These are phyloP conservation scores for Dioscorea cayenensis DNA, from an alignment of 116 monocot genomes.

Conservation along the genomic window DNA sequence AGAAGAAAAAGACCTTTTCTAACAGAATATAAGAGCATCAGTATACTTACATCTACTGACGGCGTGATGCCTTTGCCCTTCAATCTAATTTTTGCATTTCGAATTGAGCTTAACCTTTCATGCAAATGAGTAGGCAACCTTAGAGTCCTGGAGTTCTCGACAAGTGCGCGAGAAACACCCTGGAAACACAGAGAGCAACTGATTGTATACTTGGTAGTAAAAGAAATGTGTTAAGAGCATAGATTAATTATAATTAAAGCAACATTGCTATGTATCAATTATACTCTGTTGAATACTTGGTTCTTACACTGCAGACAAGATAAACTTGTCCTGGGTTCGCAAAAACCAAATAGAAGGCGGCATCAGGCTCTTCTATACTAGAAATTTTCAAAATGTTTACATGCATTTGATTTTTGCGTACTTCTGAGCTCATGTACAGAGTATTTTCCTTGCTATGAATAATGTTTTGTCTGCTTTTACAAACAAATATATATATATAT, in stretches of 20 bases:
- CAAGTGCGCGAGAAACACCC: constrained; percentile 86
- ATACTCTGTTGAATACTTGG: not conserved
- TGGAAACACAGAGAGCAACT: constrained; percentile 17
- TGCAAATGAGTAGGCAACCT: constrained; percentile 88
- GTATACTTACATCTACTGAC: constrained; percentile 76
- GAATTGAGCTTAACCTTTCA: constrained; percentile 71
- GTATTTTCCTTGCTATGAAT: no score
- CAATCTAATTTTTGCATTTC: constrained; percentile 61
- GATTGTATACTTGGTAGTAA: no score
- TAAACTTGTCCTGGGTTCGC: no score
- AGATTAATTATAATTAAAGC: no score
- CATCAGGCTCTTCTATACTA: no score
- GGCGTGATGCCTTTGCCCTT: constrained; percentile 77
- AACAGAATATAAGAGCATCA: not conserved
- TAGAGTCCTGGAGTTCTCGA: constrained; percentile 79
- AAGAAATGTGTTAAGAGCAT: no score
- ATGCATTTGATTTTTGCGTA: not conserved
- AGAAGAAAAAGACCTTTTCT: not conserved
- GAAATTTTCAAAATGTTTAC: no score
- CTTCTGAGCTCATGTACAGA: no score
- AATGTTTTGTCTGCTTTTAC: no score
- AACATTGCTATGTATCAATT: no score
- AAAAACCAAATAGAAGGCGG: no score
- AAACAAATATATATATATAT: no score
- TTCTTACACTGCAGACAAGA: not conserved